Evolutionary conservation across 257 asterid genomes (phyloP).

Genomic region (Asclepias syriaca): DNA sequence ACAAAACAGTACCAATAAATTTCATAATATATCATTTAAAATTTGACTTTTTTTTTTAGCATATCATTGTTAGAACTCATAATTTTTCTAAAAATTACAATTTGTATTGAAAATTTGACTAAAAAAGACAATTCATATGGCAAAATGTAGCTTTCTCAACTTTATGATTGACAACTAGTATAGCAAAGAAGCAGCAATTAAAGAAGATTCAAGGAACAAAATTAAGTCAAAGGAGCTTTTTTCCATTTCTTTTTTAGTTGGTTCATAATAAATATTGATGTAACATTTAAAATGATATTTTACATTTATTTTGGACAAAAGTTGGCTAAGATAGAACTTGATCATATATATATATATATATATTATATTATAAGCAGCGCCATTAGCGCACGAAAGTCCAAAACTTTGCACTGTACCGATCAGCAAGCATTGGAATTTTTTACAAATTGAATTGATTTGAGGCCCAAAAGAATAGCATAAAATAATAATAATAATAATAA

Average conservation of each 20-base stretch:
- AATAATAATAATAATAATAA: no score
- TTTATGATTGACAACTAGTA: neutral
- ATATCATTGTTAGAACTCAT: no score
- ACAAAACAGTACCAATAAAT: no score
- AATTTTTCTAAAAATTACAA: no score
- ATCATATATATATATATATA: neutral
- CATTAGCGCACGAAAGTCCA: constrained; percentile 19
- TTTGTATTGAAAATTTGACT: no score
- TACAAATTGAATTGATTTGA: neutral
- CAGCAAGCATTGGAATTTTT: neutral
- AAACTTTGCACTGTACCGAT: constrained; percentile 8
- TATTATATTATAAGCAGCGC: neutral
- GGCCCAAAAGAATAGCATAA: neutral
- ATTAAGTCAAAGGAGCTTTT: neutral
- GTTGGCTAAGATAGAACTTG: neutral
- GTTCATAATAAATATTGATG: no score
- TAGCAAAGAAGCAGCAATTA: neutral
- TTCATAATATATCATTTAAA: no score
- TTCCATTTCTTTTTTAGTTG: no score
- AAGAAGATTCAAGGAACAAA: neutral
- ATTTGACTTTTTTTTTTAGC: no score
- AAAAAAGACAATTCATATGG: no score
- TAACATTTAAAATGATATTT: no score
- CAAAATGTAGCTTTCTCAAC: neutral
- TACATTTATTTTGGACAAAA: neutral